Evolutionary conservation across 2,329 filamentous ascomycete species (phyloP).

Genomic region (Keithomyces neogunnii): DNA sequence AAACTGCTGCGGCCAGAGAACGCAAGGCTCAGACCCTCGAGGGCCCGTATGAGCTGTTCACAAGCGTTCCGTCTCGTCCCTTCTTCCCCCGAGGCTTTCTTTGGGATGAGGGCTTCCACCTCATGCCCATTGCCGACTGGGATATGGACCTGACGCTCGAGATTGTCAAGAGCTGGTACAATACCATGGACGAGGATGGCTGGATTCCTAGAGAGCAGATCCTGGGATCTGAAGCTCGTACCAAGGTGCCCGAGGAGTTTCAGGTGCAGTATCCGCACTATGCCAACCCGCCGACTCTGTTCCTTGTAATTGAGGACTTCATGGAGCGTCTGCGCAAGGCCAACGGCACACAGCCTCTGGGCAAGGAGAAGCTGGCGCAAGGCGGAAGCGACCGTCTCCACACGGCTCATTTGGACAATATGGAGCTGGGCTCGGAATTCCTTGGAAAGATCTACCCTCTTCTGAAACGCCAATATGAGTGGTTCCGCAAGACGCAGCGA

Average conservation of each 20-base stretch:
- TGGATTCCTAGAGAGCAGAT: slow-evolving; percentile 98
- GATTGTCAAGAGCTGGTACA: slow-evolving; percentile 92
- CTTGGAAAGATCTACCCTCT: slow-evolving; percentile 75
- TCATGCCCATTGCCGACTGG: slow-evolving; percentile 87
- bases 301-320: slow-evolving; percentile 78
- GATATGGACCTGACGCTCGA: slow-evolving; percentile 82
- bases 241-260: slow-evolving; percentile 89
- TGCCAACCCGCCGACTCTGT: slow-evolving; percentile 91
- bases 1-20: slow-evolving; percentile 69
- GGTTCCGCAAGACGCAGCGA: slow-evolving; percentile 88
- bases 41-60: slow-evolving; percentile 82
- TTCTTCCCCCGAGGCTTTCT: slow-evolving; percentile 97
- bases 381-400: slow-evolving; percentile 38
- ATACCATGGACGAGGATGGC: slow-evolving; percentile 89
- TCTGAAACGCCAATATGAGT: slow-evolving; percentile 81
- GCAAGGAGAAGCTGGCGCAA: slow-evolving; percentile 34
- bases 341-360: slow-evolving; percentile 36
- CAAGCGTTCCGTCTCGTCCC: slow-evolving; percentile 80
- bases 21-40: slow-evolving; percentile 62
- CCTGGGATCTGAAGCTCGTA: slow-evolving; percentile 80
- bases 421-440: slow-evolving; percentile 60
- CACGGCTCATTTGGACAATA: slow-evolving; percentile 58
- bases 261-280: slow-evolving; percentile 95
- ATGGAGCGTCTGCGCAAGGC: slow-evolving; percentile 63
- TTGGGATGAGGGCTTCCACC: slow-evolving; percentile 97